Percentiles rank a stretch among this genome's conserved stretches.
Evolutionary conservation across 2,329 filamentous ascomycete species (phyloP).

Genomic region (Dactylellina drechsleri): DNA sequence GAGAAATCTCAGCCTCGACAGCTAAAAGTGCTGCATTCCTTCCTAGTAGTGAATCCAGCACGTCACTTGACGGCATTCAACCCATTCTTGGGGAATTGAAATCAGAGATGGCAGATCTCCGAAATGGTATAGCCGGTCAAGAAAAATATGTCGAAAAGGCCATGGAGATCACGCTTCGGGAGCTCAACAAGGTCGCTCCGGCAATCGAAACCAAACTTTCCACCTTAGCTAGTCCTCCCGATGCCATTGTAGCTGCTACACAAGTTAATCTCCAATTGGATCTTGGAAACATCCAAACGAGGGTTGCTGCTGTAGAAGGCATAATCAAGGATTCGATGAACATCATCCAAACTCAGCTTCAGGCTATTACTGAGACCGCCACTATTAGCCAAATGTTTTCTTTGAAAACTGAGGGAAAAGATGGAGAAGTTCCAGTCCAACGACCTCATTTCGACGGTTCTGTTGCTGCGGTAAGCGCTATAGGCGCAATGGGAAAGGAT

Average conservation of each 20-base stretch:
- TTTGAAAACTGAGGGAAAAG: slow-evolving; percentile 13
- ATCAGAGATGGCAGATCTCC: slow-evolving; percentile 74
- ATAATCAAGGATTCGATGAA: slow-evolving; percentile 48
- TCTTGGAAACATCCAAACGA: slow-evolving; percentile 41
- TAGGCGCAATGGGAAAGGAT: slow-evolving; percentile 75
- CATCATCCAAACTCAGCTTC: slow-evolving; percentile 49
- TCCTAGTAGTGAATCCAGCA: slow-evolving; percentile 63
- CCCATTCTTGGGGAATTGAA: slow-evolving; percentile 86
- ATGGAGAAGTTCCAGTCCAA: slow-evolving; percentile 19
- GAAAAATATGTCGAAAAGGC: slow-evolving; percentile 49
- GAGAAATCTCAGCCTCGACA: slow-evolving; percentile 59
- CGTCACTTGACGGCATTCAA: slow-evolving; percentile 86
- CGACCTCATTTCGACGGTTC: slow-evolving; percentile 42
- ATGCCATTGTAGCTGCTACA: slow-evolving; percentile 30
- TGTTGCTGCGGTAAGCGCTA: slow-evolving; percentile 66
- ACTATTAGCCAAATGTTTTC: slow-evolving; percentile 37
- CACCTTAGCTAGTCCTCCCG: slow-evolving; percentile 11
- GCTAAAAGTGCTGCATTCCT: slow-evolving; percentile 70
- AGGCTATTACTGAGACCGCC: slow-evolving; percentile 39
- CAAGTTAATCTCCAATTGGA: slow-evolving; percentile 36
- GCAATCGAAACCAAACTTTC: slow-evolving; percentile 37
- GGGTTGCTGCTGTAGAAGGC: slow-evolving; percentile 35
- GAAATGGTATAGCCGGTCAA: slow-evolving; percentile 33
- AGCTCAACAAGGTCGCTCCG: slow-evolving; percentile 41
- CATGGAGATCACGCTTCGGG: slow-evolving; percentile 52